Evolutionary conservation across 192 early-diverging fungal genomes (phyloP).

Genomic region (Radiomyces spectabilis): DNA sequence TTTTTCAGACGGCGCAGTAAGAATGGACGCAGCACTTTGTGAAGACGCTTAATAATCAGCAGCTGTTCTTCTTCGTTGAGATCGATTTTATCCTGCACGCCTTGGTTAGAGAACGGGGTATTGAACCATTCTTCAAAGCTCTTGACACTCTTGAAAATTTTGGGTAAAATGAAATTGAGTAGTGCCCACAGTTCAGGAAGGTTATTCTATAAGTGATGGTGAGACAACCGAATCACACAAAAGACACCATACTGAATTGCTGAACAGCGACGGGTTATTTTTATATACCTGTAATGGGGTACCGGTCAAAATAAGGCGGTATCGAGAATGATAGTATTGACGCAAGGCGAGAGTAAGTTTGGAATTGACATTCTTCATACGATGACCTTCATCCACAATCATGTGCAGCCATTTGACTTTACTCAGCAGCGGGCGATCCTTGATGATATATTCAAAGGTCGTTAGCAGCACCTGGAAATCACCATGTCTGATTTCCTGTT

Average conservation of each 20-base stretch:
- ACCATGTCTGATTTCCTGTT: slow-evolving; percentile 60
- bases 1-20: slow-evolving; percentile 92
- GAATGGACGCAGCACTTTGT: slow-evolving; percentile 96
- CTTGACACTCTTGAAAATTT: slow-evolving; percentile 93
- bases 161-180: slow-evolving; percentile 93
- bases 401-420: slow-evolving; percentile 96
- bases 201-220: slow-evolving; percentile 63
- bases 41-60: slow-evolving; percentile 91
- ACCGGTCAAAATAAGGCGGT: slow-evolving; percentile 93
- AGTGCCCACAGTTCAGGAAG: slow-evolving; percentile 95
- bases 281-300: slow-evolving; percentile 84
- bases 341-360: slow-evolving; percentile 81
- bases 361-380: slow-evolving; percentile 94
- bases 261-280: background rate
- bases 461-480: slow-evolving; percentile 96
- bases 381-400: slow-evolving; percentile 99
- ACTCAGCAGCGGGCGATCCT: slow-evolving; percentile 76
- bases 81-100: slow-evolving; percentile 81
- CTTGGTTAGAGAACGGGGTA: slow-evolving; percentile 78
- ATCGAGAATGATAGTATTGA: slow-evolving; percentile 83
- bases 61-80: slow-evolving; percentile 98
- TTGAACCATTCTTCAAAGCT: slow-evolving; percentile 99
- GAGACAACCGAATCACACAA: slow-evolving; percentile 9
- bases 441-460: slow-evolving; percentile 96
- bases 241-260: background rate